Percentiles rank a stretch among this genome's conserved stretches.
Conservation (phyloP, 345 rosid genomes). For the Dipteronia dyeriana region DNA sequence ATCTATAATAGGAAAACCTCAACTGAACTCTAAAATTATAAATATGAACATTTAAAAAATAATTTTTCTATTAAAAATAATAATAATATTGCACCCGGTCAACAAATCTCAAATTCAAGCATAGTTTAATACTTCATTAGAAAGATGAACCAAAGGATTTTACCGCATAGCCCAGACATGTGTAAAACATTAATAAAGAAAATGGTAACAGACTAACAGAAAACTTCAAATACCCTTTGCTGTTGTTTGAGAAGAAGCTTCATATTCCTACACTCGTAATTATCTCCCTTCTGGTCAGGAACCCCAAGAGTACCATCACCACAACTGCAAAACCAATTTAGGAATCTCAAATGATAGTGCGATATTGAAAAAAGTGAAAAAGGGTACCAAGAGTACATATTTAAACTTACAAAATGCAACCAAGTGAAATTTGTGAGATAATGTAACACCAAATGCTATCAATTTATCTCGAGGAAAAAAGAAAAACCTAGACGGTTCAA, state of each 20-base stretch:
- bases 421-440: not conserved
- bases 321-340: slow-evolving; percentile 58
- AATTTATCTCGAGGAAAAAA: slow-evolving; percentile 1
- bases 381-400: not conserved
- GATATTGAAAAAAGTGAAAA: not conserved
- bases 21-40: not conserved
- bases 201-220: not conserved
- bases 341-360: slow-evolving; percentile 18
- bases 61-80: not conserved
- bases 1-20: not conserved
- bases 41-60: not conserved
- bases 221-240: slow-evolving; percentile 61
- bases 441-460: not conserved
- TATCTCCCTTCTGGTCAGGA: slow-evolving; percentile 96
- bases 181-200: slow-evolving; percentile 3
- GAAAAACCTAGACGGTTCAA: not conserved
- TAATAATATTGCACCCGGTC: not conserved
- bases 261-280: slow-evolving; percentile 98
- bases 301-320: slow-evolving; percentile 96
- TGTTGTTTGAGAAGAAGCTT: slow-evolving; percentile 98
- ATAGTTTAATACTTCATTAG: not conserved
- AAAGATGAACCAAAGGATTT: not conserved
- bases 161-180: not conserved
- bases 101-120: slow-evolving; percentile 1
- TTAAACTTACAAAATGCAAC: not conserved